Evolutionary conservation across 2,329 filamentous ascomycete genomes (phyloP).

Genomic region (Neospermospora avenae): DNA sequence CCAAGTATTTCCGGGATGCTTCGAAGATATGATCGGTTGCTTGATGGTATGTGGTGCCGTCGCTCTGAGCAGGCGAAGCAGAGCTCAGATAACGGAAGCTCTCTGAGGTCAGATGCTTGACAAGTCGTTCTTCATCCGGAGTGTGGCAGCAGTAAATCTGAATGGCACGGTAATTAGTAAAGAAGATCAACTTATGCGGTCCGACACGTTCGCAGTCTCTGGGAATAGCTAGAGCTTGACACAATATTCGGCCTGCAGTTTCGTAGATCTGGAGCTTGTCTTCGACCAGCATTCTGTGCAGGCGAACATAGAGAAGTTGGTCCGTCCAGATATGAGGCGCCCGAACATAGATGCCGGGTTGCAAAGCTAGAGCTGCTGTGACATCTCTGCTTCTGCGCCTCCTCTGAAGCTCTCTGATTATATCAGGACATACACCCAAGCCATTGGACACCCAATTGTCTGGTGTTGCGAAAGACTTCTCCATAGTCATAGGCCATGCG

Average conservation of each 20-base stretch:
- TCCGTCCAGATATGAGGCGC: conserved; percentile 8
- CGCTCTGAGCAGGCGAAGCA: neutral
- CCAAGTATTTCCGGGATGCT: conserved; percentile 16
- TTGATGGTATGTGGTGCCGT: conserved; percentile 21
- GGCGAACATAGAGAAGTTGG: conserved; percentile 17
- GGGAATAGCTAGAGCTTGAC: conserved; percentile 20
- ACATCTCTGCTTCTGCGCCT: neutral
- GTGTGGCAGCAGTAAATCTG: conserved; percentile 33
- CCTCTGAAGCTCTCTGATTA: conserved; percentile 1
- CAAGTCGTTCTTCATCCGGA: conserved; percentile 13
- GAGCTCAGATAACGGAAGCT: conserved; percentile 13
- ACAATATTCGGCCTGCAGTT: conserved; percentile 22
- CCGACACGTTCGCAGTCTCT: conserved; percentile 20
- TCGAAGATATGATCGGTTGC: conserved; percentile 19
- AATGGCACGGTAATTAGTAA: conserved; percentile 31
- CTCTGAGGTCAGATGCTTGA: conserved; percentile 13
- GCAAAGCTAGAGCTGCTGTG: neutral
- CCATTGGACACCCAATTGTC: neutral
- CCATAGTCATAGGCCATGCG: neutral
- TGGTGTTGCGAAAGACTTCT: neutral
- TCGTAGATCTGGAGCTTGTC: conserved; percentile 13
- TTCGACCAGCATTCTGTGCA: conserved; percentile 1
- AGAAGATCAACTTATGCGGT: conserved; percentile 27
- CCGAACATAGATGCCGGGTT: neutral
- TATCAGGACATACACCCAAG: neutral